Conservation (phyloP, 306 rosid genomes). For the Chamaecrista fasciculata region DNA sequence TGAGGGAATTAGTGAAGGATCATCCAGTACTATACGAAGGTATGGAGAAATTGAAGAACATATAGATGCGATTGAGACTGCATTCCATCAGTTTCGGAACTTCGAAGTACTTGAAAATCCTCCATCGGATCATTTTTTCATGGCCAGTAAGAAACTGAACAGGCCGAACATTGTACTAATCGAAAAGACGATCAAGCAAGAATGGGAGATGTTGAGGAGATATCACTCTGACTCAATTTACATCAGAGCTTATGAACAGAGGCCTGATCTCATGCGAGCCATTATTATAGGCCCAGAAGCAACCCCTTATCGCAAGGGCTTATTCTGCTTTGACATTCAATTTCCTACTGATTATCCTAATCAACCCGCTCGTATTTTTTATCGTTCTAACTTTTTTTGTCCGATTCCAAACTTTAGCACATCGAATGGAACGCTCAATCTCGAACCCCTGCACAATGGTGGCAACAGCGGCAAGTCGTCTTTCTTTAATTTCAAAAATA, state of each 20-base stretch:
- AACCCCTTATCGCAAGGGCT: constrained; percentile 23
- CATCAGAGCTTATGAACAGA: constrained; percentile 24
- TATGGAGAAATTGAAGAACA: constrained; percentile 41
- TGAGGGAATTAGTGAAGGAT: too few species aligned
- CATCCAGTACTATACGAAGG: background rate
- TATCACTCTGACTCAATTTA: constrained; percentile 12
- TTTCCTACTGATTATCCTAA: constrained; percentile 30
- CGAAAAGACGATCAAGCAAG: background rate
- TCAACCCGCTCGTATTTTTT: constrained; percentile 13
- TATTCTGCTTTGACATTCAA: constrained; percentile 39
- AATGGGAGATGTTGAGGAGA: constrained; percentile 1
- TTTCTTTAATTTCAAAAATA: background rate
- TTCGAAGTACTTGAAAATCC: constrained; percentile 8
- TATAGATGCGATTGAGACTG: constrained; percentile 15
- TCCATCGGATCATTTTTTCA: constrained; percentile 21
- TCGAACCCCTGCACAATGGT: background rate
- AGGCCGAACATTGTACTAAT: background rate
- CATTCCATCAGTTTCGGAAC: background rate
- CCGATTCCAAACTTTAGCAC: background rate
- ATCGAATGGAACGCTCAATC: background rate
- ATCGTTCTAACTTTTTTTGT: constrained; percentile 12
- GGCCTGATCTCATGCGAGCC: constrained; percentile 34
- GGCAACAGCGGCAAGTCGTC: background rate
- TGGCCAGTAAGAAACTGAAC: background rate
- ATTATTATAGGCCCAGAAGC: constrained; percentile 26